Conservation (phyloP, 2,329 filamentous ascomycete species). For the Aspergillaceae sp. region DNA sequence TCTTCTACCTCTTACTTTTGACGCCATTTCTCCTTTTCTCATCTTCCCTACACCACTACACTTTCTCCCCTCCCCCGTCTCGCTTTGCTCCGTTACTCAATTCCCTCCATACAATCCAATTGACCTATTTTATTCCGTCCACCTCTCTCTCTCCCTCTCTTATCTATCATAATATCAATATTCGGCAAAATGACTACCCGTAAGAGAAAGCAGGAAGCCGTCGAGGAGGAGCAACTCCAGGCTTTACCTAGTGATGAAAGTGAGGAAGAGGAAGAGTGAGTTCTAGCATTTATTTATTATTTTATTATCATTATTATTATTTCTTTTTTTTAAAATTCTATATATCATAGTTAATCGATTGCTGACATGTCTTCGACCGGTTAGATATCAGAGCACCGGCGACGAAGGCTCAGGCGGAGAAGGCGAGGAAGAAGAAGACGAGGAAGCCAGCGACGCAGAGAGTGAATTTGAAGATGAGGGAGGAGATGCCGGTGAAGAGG, state of each 20-base stretch:
- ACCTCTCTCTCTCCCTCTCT: neutral
- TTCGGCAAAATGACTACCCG: conserved; percentile 36
- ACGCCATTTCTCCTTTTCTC: too few species aligned
- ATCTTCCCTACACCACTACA: too few species aligned
- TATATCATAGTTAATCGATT: too few species aligned
- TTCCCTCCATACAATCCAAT: too few species aligned
- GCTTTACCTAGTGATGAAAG: conserved; percentile 43
- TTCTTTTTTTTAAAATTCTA: neutral
- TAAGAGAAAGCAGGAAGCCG: conserved; percentile 43
- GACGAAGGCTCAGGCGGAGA: conserved; percentile 10
- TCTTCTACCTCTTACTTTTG: too few species aligned
- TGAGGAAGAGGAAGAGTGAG: conserved; percentile 41
- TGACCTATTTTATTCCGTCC: too few species aligned
- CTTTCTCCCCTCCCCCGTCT: too few species aligned
- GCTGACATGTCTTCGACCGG: neutral
- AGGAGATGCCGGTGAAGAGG: conserved; percentile 21
- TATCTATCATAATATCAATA: conserved; percentile 1
- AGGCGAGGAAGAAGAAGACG: conserved; percentile 17
- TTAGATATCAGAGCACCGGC: conserved; percentile 30
- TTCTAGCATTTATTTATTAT: neutral
- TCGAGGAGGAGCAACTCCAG: conserved; percentile 40
- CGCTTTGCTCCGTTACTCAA: too few species aligned
- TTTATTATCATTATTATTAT: neutral
- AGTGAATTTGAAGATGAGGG: conserved; percentile 20
- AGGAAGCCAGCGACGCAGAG: conserved; percentile 16